Evolutionary conservation across 73 alveolate species (phyloP).

Genomic region (Blepharisma stoltei): DNA sequence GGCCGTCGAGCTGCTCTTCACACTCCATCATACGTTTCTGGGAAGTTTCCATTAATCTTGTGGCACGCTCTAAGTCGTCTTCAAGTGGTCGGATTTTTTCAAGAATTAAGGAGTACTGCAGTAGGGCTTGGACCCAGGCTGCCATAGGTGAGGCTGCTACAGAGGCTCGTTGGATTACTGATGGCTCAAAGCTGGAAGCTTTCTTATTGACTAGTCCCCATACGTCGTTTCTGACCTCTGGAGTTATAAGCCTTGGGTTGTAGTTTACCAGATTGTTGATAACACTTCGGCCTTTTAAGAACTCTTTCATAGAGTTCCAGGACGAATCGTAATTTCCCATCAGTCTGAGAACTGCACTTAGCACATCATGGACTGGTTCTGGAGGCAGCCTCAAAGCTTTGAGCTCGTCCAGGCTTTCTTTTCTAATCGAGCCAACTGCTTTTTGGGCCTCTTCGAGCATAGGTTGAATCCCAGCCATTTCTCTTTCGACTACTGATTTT

Average conservation of each 20-base stretch:
- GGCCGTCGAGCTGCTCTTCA: slow-evolving; percentile 72
- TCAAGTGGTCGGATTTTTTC: slow-evolving; percentile 97
- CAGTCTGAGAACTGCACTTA: slow-evolving; percentile 88
- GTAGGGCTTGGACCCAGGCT: slow-evolving; percentile 97
- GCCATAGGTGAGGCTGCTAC: slow-evolving; percentile 98
- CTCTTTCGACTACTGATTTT: slow-evolving; percentile 66
- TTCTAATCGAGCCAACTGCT: slow-evolving; percentile 84
- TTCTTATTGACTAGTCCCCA: slow-evolving; percentile 69
- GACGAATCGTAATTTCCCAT: slow-evolving; percentile 86
- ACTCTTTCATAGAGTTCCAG: slow-evolving; percentile 92
- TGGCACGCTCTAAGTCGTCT: slow-evolving; percentile 81
- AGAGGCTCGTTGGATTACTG: slow-evolving; percentile 74
- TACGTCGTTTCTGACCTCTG: slow-evolving; percentile 78
- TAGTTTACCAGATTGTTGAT: slow-evolving; percentile 81
- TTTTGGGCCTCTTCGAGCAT: slow-evolving; percentile 85
- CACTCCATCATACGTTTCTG: slow-evolving; percentile 84
- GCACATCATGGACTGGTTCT: slow-evolving; percentile 91
- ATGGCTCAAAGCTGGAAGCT: slow-evolving; percentile 65
- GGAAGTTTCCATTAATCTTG: slow-evolving; percentile 69
- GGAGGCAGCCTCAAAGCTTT: slow-evolving; percentile 93
- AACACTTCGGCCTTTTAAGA: slow-evolving; percentile 83
- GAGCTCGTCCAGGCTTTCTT: slow-evolving; percentile 85
- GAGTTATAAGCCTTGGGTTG: slow-evolving; percentile 84
- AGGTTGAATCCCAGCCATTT: slow-evolving; percentile 87
- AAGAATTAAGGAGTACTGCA: slow-evolving; percentile 92